Evolutionary conservation across 345 rosid genomes (phyloP), one percentile per base, ranked within the genome.

Genomic region (Chamaenerion angustifolium): DNA sequence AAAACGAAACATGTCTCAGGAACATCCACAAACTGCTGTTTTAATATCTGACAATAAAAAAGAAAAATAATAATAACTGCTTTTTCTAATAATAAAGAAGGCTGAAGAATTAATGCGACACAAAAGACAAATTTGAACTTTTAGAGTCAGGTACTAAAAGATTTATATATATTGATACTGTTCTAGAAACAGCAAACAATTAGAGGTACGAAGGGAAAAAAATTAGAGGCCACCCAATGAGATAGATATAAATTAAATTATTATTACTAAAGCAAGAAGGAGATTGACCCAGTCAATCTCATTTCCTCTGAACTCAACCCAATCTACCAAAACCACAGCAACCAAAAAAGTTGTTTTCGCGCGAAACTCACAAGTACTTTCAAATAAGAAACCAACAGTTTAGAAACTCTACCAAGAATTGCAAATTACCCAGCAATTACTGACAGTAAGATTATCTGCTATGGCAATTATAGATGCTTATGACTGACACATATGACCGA

Each of bases 71-170:
- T 10, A 25, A 35, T 37, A 44, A 43, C 40, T 35, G 14, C 6
- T 14, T 9, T 18, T 31, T 50, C 16, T n/a, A 8, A 31, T 17
- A 40, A 40, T 11, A 50, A 12, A 17, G 15, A 14, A 35, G 54
- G 15, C 40, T 13, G 49, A 12, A 58, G 62, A 68, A 61, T 42
- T 40, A 62, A 63, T 54, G 48, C n/a, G 23, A 56, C 59, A 55
- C 71, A 71, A 75, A 76, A 75, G 97, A 88, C 93, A 88, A 82
- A 78, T 5, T 43, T 23, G 43, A 56, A 72, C 60, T 80, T 76
- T 31, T 31, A 31, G 37, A 31, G 37, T 8, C 7, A 31, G 37
- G 37, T 31, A 31, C 10, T 31, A 31, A 31, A 31, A 31, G 37
- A 31, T 31, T 31, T 4, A 7, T 77, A 68, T 68, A 57, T 72